Base-by-base conservation (phyloP, 2,329 filamentous ascomycete genomes). In the Sporothrix inflata region DNA sequence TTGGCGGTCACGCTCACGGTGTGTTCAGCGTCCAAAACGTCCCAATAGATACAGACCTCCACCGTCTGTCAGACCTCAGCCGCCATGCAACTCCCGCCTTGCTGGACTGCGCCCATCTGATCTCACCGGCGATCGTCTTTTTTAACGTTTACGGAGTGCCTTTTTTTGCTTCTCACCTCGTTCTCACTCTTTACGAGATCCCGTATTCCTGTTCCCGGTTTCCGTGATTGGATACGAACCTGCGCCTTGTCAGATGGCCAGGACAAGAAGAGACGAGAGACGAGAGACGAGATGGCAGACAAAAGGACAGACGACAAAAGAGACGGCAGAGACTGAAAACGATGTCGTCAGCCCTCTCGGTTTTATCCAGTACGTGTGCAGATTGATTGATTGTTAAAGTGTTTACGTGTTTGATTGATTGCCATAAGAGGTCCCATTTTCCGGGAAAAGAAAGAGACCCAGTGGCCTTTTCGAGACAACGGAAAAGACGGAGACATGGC, bases 21-120 rank as follows among this genome's bases (percentile, higher is more conserved):
- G n/a, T n/a, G n/a, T n/a, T n/a, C n/a, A n/a, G n/a, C n/a, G n/a
- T n/a, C n/a, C n/a, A n/a, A 9, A 60, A 60, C 19, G 55, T 40
- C 30, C 40, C n/a, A n/a, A n/a, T n/a, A n/a, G n/a, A n/a, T n/a
- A n/a, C 12, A 5, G 42, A 6, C 19, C 19, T 47, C 14, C 14
- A 47, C 42, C 1, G 42, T 14, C 49, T 12, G n/a, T 42, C n/a
- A 61, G 19, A 40, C 30, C 7, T 24, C 57, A 61, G 57, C 57
- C 34, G 34, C 57, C 19, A 40, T 24, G 57, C 38, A 11, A 6
- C 51, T 16, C 19, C 21, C 55, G 55, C 30, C 53, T 38, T 14
- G 40, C 8, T 14, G 34, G 38, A 24, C n/a, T 65, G 60, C 40
- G 38, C 60, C 38, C 60, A 45, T 63, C 57, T 63, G 34, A 63